Evolutionary conservation across 2,329 filamentous ascomycete genomes (phyloP).

Genomic region (Beauveria pseudobassiana): DNA sequence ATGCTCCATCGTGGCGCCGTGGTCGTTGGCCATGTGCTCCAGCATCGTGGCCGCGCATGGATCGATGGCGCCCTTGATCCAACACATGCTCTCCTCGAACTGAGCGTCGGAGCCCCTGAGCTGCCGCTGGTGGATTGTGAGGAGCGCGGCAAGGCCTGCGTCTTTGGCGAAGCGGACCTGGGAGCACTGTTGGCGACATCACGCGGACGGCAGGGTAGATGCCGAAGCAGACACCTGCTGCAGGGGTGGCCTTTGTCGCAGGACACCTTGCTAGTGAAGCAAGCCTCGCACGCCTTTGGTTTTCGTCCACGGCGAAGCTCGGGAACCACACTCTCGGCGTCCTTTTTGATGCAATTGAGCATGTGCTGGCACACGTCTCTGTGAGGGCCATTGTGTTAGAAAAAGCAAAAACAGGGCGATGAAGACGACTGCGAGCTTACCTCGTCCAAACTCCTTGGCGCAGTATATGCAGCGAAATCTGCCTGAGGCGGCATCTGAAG

Average conservation of each 20-base stretch:
- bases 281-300: conserved; percentile 21
- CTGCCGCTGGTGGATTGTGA: neutral
- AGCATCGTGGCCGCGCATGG: conserved; percentile 20
- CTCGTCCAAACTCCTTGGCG: conserved; percentile 16
- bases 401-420: neutral
- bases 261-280: conserved; percentile 22
- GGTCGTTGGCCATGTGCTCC: conserved; percentile 14
- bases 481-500: conserved; percentile 11
- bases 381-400: neutral
- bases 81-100: conserved; percentile 13
- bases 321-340: conserved; percentile 12
- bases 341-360: conserved; percentile 16
- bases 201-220: conserved; percentile 10
- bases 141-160: too few species aligned
- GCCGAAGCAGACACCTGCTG: conserved; percentile 18
- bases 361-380: conserved; percentile 22
- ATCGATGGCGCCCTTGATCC: conserved; percentile 20
- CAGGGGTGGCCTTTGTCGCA: conserved; percentile 21
- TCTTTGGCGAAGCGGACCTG: neutral
- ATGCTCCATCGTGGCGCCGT: neutral
- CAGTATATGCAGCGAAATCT: conserved; percentile 16
- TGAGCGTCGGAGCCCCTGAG: neutral
- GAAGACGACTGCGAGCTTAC: conserved; percentile 6
- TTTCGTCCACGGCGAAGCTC: conserved; percentile 21
- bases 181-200: neutral